These are phyloP conservation scores for Quercus lobata DNA, from an alignment of 331 rosid genomes.

Conservation along the genomic window DNA sequence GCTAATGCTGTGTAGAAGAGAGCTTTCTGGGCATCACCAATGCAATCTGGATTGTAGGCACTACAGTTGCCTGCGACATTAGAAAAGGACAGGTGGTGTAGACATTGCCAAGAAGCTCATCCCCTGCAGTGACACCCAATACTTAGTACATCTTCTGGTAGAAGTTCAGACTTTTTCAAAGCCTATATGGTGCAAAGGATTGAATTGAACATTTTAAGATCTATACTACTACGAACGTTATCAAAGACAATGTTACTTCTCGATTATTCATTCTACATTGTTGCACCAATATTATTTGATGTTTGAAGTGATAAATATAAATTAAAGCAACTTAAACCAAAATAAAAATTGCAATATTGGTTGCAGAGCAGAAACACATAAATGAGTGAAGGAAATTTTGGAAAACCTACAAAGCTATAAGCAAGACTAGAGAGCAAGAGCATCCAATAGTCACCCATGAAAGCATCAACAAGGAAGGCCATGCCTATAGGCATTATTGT, in stretches of 20 bases:
- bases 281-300: no score
- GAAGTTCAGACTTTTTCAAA: background rate
- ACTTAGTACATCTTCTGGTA: background rate
- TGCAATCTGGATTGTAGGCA: slow-evolving; percentile 15
- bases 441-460: slow-evolving; percentile 14
- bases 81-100: slow-evolving; percentile 17
- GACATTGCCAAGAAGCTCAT: slow-evolving; percentile 25
- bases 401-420: background rate
- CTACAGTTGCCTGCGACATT: slow-evolving; percentile 12
- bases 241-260: no score
- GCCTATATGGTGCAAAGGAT: background rate
- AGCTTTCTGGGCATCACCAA: slow-evolving; percentile 5
- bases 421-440: slow-evolving; percentile 18
- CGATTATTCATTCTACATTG: no score
- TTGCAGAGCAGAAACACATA: no score
- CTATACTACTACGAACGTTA: no score
- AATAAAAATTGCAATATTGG: no score
- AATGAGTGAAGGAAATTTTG: background rate
- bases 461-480: slow-evolving; percentile 14
- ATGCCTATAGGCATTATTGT: slow-evolving; percentile 11
- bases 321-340: background rate
- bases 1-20: slow-evolving; percentile 20
- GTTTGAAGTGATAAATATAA: no score
- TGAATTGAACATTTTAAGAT: background rate
- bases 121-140: slow-evolving; percentile 3